Percentiles rank a stretch among this genome's conserved stretches.
Evolutionary conservation across 306 rosid genomes (phyloP).

Genomic region (Luffa acutangula): DNA sequence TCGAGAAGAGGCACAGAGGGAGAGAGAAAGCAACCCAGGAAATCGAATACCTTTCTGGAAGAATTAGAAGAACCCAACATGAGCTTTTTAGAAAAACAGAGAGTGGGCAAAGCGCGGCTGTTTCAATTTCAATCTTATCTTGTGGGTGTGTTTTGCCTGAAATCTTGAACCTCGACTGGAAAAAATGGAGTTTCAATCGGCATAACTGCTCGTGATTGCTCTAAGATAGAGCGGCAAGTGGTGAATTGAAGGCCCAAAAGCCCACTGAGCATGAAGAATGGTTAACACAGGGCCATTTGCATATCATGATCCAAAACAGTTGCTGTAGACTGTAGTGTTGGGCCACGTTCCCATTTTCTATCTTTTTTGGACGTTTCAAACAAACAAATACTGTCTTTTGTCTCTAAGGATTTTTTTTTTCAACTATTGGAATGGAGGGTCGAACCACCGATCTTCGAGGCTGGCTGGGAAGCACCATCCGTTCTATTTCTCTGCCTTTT

Average conservation of each 20-base stretch:
- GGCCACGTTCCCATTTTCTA: background rate
- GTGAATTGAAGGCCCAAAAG: background rate
- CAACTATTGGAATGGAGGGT: no score
- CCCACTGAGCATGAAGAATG: background rate
- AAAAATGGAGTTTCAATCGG: background rate
- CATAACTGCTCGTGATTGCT: background rate
- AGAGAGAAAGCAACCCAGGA: background rate
- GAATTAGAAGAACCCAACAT: slow-evolving; percentile 4
- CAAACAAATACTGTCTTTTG: no score
- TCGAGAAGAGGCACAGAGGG: background rate
- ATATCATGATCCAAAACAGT: background rate
- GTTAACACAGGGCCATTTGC: background rate
- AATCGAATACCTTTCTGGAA: background rate
- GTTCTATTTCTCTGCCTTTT: no score
- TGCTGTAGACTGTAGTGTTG: background rate
- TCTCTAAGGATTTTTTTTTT: no score
- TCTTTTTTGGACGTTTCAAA: no score
- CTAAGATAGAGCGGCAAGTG: background rate
- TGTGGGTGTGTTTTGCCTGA: background rate
- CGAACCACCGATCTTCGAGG: no score
- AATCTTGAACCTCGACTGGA: background rate
- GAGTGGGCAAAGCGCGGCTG: background rate
- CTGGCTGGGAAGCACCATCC: no score
- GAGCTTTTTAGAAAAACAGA: background rate
- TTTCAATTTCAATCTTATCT: background rate